Evolutionary conservation across 2,329 filamentous ascomycete species (phyloP), one percentile per base, ranked within the genome.

Genomic region (Penicillium sp.): DNA sequence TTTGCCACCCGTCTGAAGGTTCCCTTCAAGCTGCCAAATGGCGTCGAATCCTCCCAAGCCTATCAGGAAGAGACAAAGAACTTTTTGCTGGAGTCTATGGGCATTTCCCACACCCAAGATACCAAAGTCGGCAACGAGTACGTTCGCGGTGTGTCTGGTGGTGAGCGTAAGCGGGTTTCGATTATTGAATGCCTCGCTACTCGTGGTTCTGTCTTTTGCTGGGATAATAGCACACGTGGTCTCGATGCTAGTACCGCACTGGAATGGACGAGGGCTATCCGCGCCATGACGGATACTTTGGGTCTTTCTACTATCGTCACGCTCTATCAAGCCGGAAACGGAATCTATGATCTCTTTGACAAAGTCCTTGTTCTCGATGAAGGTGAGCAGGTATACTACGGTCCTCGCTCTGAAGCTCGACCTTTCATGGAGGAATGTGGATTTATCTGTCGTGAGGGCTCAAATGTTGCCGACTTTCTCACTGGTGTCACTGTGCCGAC

Each of bases 121-220:
- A 85, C 82, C 4, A 82, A 79, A 51, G 78, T 85, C 4, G 82
- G 82, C 1, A 76, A 84, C 42, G 78, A 78, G 25, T 82, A 73
- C 16, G 46, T 61, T 11, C 50, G 82, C 17, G 84, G 84, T 52
- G 79, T 88, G 0, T 84, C 79, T 29, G 84, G 84, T 45, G 84
- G 84, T 40, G 84, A 88, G 62, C 69, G 83, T 27, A 87, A 87
- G 56, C 79, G 83, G 44, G 15, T 30, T 26, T 82, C 77, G 1
- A 82, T 85, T 35, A 75, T 80, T 3, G 82, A 85, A 51, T 74
- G 71, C 8, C 57, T 84, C 41, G 73, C 77, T 0, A 75, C 75
- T 0, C 67, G 72, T 6, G 77, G 70, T 1, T 64, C 74, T 0
- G 70, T 85, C 1, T 76, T 73, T 33, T 82, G 76, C 57, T 83